These are phyloP conservation scores for Apiosordaria backusii DNA, from an alignment of 495 filamentous ascomycete species.

Conservation along the genomic window DNA sequence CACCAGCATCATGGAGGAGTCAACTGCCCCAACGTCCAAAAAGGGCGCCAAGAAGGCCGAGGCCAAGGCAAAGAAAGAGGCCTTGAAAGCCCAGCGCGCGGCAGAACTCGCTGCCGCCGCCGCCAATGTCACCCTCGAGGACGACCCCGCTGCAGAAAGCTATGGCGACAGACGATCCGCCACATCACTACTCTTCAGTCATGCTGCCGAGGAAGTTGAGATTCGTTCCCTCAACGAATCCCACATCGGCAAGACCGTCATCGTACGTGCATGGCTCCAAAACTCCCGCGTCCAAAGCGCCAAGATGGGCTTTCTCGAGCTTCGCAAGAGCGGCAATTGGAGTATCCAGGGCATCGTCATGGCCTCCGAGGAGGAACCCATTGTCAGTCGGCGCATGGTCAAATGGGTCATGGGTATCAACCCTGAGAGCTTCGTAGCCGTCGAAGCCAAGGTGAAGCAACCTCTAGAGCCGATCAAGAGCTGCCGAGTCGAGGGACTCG, in stretches of 20 bases:
- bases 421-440: slow-evolving; percentile 75
- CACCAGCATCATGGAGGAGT: neutral
- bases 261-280: slow-evolving; percentile 80
- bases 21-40: slow-evolving; percentile 37
- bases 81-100: slow-evolving; percentile 49
- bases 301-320: slow-evolving; percentile 86
- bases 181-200: slow-evolving; percentile 23
- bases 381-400: slow-evolving; percentile 76
- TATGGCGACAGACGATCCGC: slow-evolving; percentile 49
- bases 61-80: slow-evolving; percentile 49
- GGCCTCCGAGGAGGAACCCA: slow-evolving; percentile 49
- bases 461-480: slow-evolving; percentile 79
- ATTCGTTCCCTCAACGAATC: slow-evolving; percentile 42
- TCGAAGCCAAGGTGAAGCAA: slow-evolving; percentile 78
- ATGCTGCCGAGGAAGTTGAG: slow-evolving; percentile 42
- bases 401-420: slow-evolving; percentile 73
- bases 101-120: slow-evolving; percentile 42
- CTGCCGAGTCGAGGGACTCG: slow-evolving; percentile 67
- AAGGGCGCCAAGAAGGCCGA: slow-evolving; percentile 54
- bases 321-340: slow-evolving; percentile 71
- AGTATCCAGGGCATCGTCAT: slow-evolving; percentile 73
- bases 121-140: slow-evolving; percentile 46
- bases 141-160: slow-evolving; percentile 65
- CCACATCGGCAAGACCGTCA: slow-evolving; percentile 67
- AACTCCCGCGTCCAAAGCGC: slow-evolving; percentile 81